Evolutionary conservation across 2,329 filamentous ascomycete genomes (phyloP).

Genomic region (Drechslerella stenobrocha): DNA sequence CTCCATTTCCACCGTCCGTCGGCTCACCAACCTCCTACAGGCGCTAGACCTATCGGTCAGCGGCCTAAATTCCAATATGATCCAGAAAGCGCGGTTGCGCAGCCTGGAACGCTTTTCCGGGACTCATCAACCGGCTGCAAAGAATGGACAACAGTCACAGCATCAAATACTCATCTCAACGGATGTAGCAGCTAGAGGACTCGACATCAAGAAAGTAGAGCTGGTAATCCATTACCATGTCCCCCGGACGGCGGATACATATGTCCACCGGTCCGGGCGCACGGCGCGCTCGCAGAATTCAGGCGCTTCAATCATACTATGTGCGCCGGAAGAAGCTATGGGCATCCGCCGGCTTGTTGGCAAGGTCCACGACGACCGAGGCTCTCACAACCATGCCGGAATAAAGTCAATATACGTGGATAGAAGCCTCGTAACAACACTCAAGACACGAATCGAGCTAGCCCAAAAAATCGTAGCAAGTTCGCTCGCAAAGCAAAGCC

Average conservation of each 20-base stretch:
- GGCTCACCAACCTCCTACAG: constrained; percentile 79
- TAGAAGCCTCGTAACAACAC: constrained; percentile 71
- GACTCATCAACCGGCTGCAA: constrained; percentile 52
- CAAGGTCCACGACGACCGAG: constrained; percentile 72
- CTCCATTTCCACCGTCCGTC: constrained; percentile 87
- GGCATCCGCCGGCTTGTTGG: constrained; percentile 80
- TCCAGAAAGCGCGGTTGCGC: constrained; percentile 90
- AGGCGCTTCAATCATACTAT: constrained; percentile 84
- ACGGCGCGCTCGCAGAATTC: constrained; percentile 80
- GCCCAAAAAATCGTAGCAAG: constrained; percentile 88
- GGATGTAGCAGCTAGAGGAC: constrained; percentile 87
- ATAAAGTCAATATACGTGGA: constrained; percentile 84
- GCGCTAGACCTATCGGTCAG: constrained; percentile 71
- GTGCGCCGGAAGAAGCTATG: constrained; percentile 84
- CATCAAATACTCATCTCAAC: constrained; percentile 81
- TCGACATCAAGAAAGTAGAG: constrained; percentile 89
- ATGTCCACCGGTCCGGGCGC: constrained; percentile 92
- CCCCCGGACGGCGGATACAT: constrained; percentile 84
- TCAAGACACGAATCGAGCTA: constrained; percentile 75
- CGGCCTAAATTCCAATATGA: constrained; percentile 89
- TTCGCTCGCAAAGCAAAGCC: constrained; percentile 81
- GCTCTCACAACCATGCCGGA: constrained; percentile 56
- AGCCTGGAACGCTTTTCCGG: constrained; percentile 86
- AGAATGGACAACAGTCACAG: constrained; percentile 53
- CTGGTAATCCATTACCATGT: constrained; percentile 94